Evolutionary conservation across 257 asterid species (phyloP), one percentile per base, ranked within the genome.

Genomic region (Solanum sitiens): DNA sequence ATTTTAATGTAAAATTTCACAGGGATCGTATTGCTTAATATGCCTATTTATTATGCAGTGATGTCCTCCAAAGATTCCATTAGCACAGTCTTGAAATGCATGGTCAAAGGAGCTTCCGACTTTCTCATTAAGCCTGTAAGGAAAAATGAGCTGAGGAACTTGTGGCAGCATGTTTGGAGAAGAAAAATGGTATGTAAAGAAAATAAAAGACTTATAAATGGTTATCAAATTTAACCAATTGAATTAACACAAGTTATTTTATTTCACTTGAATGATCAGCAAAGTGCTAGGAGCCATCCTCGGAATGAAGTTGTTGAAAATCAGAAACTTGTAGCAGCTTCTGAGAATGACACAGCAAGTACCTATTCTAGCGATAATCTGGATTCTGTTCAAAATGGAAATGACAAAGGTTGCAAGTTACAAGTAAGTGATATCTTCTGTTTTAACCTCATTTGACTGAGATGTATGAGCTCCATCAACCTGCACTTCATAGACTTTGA

Each of bases 141-240:
- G 87, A 97, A 94, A 89, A 97, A 97, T 32, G 99, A 97, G 98
- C 93, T 97, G 90, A 94, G 94, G 90, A 97, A 97, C 92, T 90
- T 97, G 91, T 97, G 99, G 99, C 99, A 95, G 95, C 99, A 97
- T 86, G 96, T 96, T 68, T 97, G 99, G 99, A 96, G 99, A 93
- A 95, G 96, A 92, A 98, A 93, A 95, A 94, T 91, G 53, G 99
- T 96, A 92, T 87, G 50, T 42, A 61, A 77, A 44, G 87, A 47
- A 47, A 47, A 30, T 11, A 80, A 16, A 79, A 47, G 40, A 30
- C 53, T 50, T 82, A 21, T 40, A 50, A 16, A 82, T 50, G 44
- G 30, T 82, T 82, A 50, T 23, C 32, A 50, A 50, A 82, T 50
- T 50, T 82, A 50, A 50, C 44, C 86, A 50, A 32, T 21, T 82